Base-by-base conservation (phyloP, 1,284 basidiomycete species). In the Cystobasidium sp. region DNA sequence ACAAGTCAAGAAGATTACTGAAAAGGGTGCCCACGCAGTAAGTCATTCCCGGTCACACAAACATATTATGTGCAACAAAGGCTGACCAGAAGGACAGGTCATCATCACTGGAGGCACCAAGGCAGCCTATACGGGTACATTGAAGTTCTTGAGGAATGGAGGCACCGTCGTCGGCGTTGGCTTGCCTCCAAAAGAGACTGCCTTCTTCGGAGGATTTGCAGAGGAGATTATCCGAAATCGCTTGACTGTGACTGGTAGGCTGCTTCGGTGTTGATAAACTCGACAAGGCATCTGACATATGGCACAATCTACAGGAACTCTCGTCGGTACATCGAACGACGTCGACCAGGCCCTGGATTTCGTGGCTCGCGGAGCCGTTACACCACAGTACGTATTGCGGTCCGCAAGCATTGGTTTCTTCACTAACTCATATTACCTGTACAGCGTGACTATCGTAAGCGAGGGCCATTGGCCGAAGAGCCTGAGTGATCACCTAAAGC, bases 281-380 rank as follows among this genome's bases (percentile, higher is more conserved):
- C 8, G 8, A 18, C 6, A 20, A 44, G 16, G 18, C 7, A 31
- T 31, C 51, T n/a, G 31, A 16, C 63, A 20, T 43, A 52, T 20
- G 7, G 22, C 18, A 3, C 46, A 16, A 10, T 6, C 44, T 68
- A 49, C 56, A 68, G 77, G 77, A 7, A 77, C 77, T n/a, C 81
- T 82, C 68, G 81, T 82, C 14, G 82, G 82, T 6, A 82, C 81
- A 76, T 76, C 79, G 31, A 77, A 78, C 74, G 80, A 82, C 62
- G 78, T 79, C 1, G 76, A 79, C 56, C 80, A 81, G 72, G 79
- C 81, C 0, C 78, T 83, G 58, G 80, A 81, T 59, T 79, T 83
- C 47, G 82, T 80, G 0, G 79, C 77, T 6, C 31, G 64, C 41
- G 64, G 64, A 41, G 39, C n/a, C 18, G 0, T 65, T 76, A 3